A percentile compares a stretch with the other conserved stretches of the same genome.
Conservation (phyloP, 805 yeast genomes). For the Ogataea trehalophila region DNA sequence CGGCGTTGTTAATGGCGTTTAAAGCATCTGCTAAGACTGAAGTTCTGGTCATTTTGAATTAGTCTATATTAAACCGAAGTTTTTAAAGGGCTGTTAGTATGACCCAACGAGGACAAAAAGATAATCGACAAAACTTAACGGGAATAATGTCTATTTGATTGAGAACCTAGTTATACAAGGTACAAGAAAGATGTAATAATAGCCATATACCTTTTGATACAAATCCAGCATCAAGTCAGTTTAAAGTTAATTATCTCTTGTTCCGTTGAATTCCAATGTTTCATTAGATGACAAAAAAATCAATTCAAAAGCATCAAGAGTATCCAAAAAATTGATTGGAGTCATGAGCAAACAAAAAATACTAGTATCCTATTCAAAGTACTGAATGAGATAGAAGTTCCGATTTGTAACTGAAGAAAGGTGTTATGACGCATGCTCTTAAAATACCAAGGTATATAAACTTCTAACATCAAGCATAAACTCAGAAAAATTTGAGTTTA, state of each 20-base stretch:
- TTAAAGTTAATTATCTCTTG: not conserved
- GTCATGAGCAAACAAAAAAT: conserved; percentile 36
- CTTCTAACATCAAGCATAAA: conserved; percentile 7
- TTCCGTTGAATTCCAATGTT: not conserved
- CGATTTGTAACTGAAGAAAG: conserved; percentile 10
- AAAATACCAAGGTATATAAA: not conserved
- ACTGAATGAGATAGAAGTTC: not conserved
- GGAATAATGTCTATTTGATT: conserved; percentile 14
- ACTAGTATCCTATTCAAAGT: not conserved
- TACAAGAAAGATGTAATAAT: not conserved
- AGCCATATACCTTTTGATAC: conserved; percentile 10
- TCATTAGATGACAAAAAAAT: conserved; percentile 21
- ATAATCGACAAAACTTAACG: conserved; percentile 14
- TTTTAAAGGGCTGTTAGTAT: conserved; percentile 29
- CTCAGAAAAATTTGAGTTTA: conserved; percentile 4
- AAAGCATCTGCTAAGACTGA: conserved; percentile 98
- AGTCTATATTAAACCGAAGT: conserved; percentile 4
- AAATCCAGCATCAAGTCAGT: conserved; percentile 27
- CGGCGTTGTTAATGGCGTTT: conserved; percentile 98
- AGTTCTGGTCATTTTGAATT: conserved; percentile 83
- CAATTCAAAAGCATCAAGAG: conserved; percentile 41
- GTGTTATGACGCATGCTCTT: conserved; percentile 12
- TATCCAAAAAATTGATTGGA: conserved; percentile 35
- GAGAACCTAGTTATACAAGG: not conserved
- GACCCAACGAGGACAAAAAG: not conserved